phyloP scores from a whole-genome alignment of 2,329 filamentous ascomycete species.

The Aaosphaeria pasadenensis region DNA sequence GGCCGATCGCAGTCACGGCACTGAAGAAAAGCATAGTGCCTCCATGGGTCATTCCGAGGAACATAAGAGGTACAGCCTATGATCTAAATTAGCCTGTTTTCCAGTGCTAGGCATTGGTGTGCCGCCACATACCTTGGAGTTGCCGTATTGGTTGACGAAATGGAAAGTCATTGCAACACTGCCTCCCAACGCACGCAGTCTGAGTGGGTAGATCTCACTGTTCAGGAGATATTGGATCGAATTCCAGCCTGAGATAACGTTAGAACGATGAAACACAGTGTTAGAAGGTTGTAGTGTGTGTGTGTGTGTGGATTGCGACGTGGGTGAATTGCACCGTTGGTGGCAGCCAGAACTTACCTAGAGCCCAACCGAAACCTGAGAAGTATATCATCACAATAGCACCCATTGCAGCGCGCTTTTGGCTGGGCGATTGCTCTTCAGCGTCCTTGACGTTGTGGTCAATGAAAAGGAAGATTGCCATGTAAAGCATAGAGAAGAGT shows the following conservation, averaged over 20 bases:
- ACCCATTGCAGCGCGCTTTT: constrained; percentile 59
- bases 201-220: constrained; percentile 75
- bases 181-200: constrained; percentile 68
- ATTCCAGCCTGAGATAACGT: constrained; percentile 54
- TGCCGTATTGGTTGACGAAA: constrained; percentile 77
- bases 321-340: too few relatives aligned
- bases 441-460: constrained; percentile 54
- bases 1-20: constrained; percentile 64
- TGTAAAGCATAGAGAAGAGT: constrained; percentile 53
- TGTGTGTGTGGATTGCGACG: too few relatives aligned
- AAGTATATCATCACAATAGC: constrained; percentile 67
- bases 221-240: constrained; percentile 76
- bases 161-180: constrained; percentile 75
- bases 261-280: too few relatives aligned
- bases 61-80: constrained; percentile 66
- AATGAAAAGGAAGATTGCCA: constrained; percentile 56
- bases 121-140: constrained; percentile 52
- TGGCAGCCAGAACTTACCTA: constrained; percentile 2
- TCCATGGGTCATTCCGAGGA: constrained; percentile 57
- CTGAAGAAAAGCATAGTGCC: constrained; percentile 79
- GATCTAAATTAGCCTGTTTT: background rate
- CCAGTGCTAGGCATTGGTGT: too few relatives aligned
- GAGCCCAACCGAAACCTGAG: constrained; percentile 38
- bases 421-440: constrained; percentile 46
- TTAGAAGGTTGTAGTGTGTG: too few relatives aligned